Base-by-base conservation (phyloP, 495 filamentous ascomycete species). In the Umbilicaria muhlenbergii region DNA sequence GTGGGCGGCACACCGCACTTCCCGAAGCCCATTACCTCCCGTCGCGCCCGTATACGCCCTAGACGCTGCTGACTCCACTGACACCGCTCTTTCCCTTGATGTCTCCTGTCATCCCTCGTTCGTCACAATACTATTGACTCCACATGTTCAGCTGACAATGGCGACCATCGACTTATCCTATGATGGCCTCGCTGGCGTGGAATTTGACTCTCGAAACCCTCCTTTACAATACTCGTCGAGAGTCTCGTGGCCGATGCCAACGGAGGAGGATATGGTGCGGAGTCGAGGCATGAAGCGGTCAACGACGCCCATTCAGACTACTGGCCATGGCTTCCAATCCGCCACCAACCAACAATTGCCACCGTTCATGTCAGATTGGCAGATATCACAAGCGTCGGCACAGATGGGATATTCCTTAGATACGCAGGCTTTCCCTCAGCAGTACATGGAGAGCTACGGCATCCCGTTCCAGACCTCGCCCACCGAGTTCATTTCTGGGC, bases 401-500 rank as follows among this genome's bases (percentile, higher is more conserved):
- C 32, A 36, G 51, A 43, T 73, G 24, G 24, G 67, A 44, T 66
- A 67, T 51, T 51, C 65, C 4, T 73, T 67, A 40, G 53, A 63
- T 16, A 43, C 59, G 6, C 24, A 28, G 35, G 59, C 63, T 62
- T 75, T 63, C 50, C 67, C 55, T 46, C 74, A 60, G 39, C 68
- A 64, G 42, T 66, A 64, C 38, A 57, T 62, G 38, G 54, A 60
- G 5, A 61, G 60, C 44, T 74, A 66, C 61, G 66, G 63, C 19
- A 68, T 68, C 46, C 58, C 66, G 10, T 61, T 73, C 44, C 70
- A 74, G 37, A 59, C 72, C 14, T 73, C 78, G 3, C 70, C 86
- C 34, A 74, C 83, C 19, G 81, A 84, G 59, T 68, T 83, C 42
- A 75, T 84, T 44, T 65, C 80, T n/a, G 69, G 83, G 51, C 71